Conservation (phyloP, 495 filamentous ascomycete genomes). For the Melanomma pulvis-pyrius region DNA sequence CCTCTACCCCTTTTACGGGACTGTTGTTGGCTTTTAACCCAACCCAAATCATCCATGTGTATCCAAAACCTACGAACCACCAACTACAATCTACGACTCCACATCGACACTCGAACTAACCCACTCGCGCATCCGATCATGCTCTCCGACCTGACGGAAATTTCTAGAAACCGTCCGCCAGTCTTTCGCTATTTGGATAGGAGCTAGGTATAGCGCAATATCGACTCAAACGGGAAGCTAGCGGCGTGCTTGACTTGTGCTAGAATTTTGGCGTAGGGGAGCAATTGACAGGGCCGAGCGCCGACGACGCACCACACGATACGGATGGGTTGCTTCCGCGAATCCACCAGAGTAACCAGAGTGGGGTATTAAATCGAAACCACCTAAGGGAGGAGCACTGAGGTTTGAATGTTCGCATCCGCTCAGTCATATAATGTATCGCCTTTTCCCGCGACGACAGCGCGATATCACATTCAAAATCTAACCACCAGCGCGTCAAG, state of each 20-base stretch:
- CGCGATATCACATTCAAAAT: not conserved
- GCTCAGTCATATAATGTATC: not conserved
- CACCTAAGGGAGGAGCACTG: not conserved
- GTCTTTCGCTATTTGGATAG: constrained; percentile 8
- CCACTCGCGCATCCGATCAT: constrained; percentile 8
- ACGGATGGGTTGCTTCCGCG: not conserved
- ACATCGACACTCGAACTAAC: not conserved
- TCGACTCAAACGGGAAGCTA: constrained; percentile 1
- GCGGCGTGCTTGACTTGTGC: constrained; percentile 1
- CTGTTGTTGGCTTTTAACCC: not conserved
- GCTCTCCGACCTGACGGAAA: constrained; percentile 7
- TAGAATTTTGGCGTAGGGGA: not conserved
- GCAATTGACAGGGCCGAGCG: not conserved
- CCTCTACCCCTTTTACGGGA: not conserved
- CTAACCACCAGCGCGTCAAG: not conserved
- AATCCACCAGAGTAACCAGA: not conserved
- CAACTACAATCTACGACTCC: not conserved
- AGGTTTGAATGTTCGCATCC: not conserved
- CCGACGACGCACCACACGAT: not conserved
- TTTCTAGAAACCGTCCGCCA: not conserved
- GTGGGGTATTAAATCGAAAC: not conserved
- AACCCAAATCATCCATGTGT: not conserved
- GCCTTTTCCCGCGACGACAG: not conserved
- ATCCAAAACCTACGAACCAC: not conserved
- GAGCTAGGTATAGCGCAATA: not conserved